Evolutionary conservation across 2,329 filamentous ascomycete genomes (phyloP).

Genomic region (Fusarium staphyleae): DNA sequence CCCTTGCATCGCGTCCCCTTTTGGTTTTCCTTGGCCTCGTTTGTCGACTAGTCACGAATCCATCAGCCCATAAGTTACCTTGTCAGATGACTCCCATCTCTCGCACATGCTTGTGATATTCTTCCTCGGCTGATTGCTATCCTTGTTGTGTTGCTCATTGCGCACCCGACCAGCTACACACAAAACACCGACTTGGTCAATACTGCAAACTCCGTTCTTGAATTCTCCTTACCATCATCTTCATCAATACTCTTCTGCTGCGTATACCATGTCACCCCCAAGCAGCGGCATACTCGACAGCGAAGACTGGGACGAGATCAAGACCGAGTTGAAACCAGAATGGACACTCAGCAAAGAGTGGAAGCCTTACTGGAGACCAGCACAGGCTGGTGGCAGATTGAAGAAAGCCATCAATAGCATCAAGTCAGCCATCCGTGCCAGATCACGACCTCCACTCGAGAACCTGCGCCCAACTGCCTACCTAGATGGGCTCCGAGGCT

Average conservation of each 20-base stretch:
- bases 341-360: constrained; percentile 33
- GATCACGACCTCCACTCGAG: constrained; percentile 22
- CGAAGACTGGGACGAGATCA: constrained; percentile 46
- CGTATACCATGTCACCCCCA: constrained; percentile 42
- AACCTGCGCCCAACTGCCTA: constrained; percentile 62
- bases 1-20: neutral
- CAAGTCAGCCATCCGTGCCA: constrained; percentile 23
- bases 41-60: neutral
- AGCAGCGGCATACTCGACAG: constrained; percentile 45
- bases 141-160: too few species aligned
- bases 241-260: neutral
- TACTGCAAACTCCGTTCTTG: neutral
- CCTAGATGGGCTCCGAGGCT: constrained; percentile 68
- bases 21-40: neutral
- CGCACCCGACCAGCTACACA: too few species aligned
- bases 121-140: constrained; percentile 18
- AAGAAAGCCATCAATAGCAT: constrained; percentile 14
- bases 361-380: constrained; percentile 43
- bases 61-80: constrained; percentile 5
- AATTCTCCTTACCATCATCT: neutral
- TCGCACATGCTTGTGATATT: constrained; percentile 25
- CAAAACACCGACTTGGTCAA: constrained; percentile 3
- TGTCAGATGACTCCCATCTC: constrained; percentile 1
- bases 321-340: constrained; percentile 30
- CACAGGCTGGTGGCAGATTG: constrained; percentile 21